Evolutionary conservation across 78 protist genomes (phyloP).

Genomic region (Paratrimastix pyriformis): DNA sequence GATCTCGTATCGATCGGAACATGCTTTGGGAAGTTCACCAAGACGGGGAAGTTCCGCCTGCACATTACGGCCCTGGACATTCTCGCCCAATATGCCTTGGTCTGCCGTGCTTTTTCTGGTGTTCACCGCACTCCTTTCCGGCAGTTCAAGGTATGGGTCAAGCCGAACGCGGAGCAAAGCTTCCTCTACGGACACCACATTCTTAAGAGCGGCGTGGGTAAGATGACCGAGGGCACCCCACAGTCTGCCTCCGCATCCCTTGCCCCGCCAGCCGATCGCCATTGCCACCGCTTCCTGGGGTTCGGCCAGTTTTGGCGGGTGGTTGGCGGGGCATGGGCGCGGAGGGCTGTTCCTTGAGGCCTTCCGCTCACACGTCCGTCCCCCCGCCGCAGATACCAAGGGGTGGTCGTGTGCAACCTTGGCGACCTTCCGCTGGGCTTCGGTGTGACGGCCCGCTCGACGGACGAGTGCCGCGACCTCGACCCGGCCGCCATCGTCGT

Average conservation of each 20-base stretch:
- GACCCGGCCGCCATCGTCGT: slow-evolving; percentile 75
- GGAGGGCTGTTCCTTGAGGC: too few relatives aligned
- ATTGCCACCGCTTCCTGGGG: too few relatives aligned
- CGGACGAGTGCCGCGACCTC: slow-evolving; percentile 50
- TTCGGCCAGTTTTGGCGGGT: too few relatives aligned
- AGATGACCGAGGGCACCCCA: slow-evolving; percentile 94
- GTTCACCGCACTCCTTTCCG: neutral
- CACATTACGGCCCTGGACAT: slow-evolving; percentile 87
- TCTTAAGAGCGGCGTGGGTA: slow-evolving; percentile 86
- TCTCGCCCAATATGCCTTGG: slow-evolving; percentile 87
- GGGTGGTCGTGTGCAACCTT: slow-evolving; percentile 91
- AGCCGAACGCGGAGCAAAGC: slow-evolving; percentile 85
- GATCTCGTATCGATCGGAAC: slow-evolving; percentile 73
- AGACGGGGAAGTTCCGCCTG: slow-evolving; percentile 79
- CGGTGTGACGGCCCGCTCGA: slow-evolving; percentile 25
- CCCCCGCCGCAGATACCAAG: slow-evolving; percentile 45
- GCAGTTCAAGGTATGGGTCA: slow-evolving; percentile 89
- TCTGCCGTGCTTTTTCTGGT: slow-evolving; percentile 12
- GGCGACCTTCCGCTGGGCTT: slow-evolving; percentile 82
- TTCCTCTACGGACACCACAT: slow-evolving; percentile 95
- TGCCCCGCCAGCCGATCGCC: too few relatives aligned
- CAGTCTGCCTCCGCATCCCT: slow-evolving; percentile 2
- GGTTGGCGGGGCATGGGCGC: too few relatives aligned
- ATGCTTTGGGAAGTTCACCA: slow-evolving; percentile 94
- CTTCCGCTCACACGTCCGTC: neutral